Evolutionary conservation across 306 rosid species (phyloP).

Genomic region (Abrus precatorius): DNA sequence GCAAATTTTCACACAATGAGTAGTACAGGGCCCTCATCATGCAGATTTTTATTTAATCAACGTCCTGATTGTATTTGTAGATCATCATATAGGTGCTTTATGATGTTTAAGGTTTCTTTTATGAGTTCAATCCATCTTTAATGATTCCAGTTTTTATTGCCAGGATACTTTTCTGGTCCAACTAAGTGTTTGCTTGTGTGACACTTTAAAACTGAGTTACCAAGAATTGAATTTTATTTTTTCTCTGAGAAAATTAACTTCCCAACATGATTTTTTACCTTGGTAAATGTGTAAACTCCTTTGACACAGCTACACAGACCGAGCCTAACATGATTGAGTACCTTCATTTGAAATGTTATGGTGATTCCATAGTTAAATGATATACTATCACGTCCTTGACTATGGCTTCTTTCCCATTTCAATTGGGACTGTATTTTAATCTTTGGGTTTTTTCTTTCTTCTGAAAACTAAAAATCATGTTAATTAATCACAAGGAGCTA

Average conservation of each 20-base stretch:
- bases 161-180: background rate
- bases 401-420: background rate
- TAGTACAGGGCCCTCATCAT: slow-evolving; percentile 11
- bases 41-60: slow-evolving; percentile 7
- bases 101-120: slow-evolving; percentile 11
- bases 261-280: too few species aligned
- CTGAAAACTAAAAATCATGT: background rate
- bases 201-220: too few species aligned
- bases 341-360: slow-evolving; percentile 22
- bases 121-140: background rate
- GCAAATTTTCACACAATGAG: background rate
- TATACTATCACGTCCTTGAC: background rate
- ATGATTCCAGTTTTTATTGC: background rate
- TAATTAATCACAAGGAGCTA: slow-evolving; percentile 7
- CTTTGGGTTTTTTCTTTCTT: background rate
- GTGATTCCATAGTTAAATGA: background rate
- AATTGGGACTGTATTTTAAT: background rate
- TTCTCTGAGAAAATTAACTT: too few species aligned
- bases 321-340: background rate
- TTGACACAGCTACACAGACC: too few species aligned
- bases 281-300: too few species aligned
- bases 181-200: too few species aligned
- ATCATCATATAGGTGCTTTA: background rate
- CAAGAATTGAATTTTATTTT: too few species aligned
- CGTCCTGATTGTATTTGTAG: slow-evolving; percentile 9